Evolutionary conservation across 2,329 filamentous ascomycete genomes (phyloP), one percentile per base, ranked within the genome.

Genomic region (Microcyclospora pomicola): DNA sequence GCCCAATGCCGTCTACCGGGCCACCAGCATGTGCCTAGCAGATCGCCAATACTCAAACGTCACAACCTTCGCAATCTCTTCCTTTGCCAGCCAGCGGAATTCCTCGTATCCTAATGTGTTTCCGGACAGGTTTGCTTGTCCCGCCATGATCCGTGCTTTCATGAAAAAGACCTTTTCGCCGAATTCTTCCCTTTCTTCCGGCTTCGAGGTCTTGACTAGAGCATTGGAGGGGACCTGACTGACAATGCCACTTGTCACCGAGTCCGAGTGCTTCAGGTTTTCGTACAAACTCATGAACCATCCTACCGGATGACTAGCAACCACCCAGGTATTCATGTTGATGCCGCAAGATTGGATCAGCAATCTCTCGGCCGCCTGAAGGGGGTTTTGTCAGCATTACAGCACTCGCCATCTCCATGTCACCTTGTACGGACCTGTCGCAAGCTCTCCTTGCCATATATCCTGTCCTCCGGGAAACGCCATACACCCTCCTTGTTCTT

Each of bases 241-340:
- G 41, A 40, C 46, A 45, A 51, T 41, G 45, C 51, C 48, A 35
- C 34, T 24, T 27, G n/a, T 12, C 19, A 7, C 19, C 19, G 19
- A 24, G 19, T 24, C 19, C 4, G 19, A 24, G 7, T 4, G 19
- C 19, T 24, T 24, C 19, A 24, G 7, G 19, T 24, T 24, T 24
- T 24, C 19, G 19, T 24, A 24, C 19, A 24, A 24, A 7, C 19
- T 24, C 19, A 82, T 69, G 54, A 82, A 65, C 63, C 95, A 82
- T 16, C 87, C 88, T 41, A 95, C 73, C 9, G 91, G 91, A 41
- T 82, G 81, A 52, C 86, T 86, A 43, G 86, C 88, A 36, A 98
- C 82, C 50, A 96, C 75, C 87, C 91, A 98, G 39, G 86, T 95
- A 68, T 96, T 96, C 87, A 98, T 96, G 70, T 98, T 92, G 43